These are phyloP conservation scores for Venturia carpophila DNA, from an alignment of 2,329 filamentous ascomycete genomes.

Conservation along the genomic window DNA sequence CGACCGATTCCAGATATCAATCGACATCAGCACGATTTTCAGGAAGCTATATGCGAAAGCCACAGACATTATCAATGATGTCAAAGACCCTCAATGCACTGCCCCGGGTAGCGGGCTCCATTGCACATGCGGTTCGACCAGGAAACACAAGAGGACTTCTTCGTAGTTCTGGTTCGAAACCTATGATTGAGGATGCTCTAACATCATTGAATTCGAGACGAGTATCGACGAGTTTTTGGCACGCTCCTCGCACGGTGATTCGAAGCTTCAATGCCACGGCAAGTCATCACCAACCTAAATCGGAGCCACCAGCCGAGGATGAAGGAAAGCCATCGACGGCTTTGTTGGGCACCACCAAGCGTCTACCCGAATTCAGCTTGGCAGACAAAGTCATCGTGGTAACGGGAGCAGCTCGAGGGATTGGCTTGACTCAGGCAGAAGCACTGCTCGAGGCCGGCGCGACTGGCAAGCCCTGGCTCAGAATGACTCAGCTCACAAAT, in stretches of 20 bases:
- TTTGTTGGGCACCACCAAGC: constrained; percentile 19
- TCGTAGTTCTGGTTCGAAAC: not conserved
- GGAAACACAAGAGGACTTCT: not conserved
- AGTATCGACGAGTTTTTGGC: not conserved
- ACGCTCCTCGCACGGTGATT: not conserved
- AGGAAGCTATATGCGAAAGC: not conserved
- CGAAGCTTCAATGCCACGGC: not conserved
- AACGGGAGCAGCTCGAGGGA: constrained; percentile 55
- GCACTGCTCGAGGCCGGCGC: constrained; percentile 42
- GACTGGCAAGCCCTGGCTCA: constrained; percentile 29
- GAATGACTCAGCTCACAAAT: not conserved
- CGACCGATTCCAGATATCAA: not conserved
- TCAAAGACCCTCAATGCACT: not conserved
- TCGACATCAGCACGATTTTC: not conserved
- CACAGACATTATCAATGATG: not conserved
- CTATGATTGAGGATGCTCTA: not conserved
- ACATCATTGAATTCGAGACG: not conserved
- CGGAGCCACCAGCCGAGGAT: not conserved
- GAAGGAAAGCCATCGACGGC: not conserved
- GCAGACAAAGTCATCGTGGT: constrained; percentile 76
- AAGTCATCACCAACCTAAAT: not conserved
- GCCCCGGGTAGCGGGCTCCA: not conserved
- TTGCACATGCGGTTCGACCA: not conserved
- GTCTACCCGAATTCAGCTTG: constrained; percentile 45
- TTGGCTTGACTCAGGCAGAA: constrained; percentile 40